phyloP scores from a whole-genome alignment of 345 rosid genomes.

The Nasturtium officinale region DNA sequence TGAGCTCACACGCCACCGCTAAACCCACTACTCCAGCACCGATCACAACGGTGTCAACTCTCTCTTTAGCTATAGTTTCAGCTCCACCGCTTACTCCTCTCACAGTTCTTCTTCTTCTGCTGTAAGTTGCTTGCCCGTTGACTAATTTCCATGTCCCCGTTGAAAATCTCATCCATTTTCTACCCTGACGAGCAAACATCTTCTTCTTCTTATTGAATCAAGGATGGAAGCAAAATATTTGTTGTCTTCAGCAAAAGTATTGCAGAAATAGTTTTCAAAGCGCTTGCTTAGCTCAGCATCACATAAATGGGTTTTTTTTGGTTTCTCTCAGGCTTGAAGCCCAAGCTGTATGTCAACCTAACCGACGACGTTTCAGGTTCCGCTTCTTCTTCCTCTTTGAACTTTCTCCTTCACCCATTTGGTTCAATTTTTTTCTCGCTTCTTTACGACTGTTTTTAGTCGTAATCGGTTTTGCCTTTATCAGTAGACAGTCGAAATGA shows the following conservation, averaged over 20 bases:
- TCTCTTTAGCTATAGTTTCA: conserved; percentile 53
- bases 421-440: conserved; percentile 14
- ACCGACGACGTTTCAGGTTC: conserved; percentile 19
- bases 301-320: conserved; percentile 6
- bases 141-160: conserved; percentile 8
- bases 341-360: not conserved
- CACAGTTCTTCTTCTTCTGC: not conserved
- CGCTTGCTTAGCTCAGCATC: not conserved
- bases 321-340: conserved; percentile 11
- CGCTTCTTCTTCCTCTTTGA: not conserved
- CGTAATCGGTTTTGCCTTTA: conserved; percentile 8
- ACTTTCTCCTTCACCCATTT: conserved; percentile 9
- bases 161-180: conserved; percentile 35
- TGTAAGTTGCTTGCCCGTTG: not conserved
- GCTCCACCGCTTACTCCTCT: conserved; percentile 27
- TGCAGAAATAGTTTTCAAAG: not conserved
- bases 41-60: conserved; percentile 76
- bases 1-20: conserved; percentile 72
- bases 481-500: conserved; percentile 1
- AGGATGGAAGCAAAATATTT: not conserved
- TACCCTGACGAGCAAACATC: conserved; percentile 28
- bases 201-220: not conserved
- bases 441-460: not conserved
- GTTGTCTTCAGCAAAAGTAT: not conserved
- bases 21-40: conserved; percentile 94